Evolutionary conservation across 1,284 basidiomycete species (phyloP), one percentile per base, ranked within the genome.

Genomic region (Chalciporus piperatoides): DNA sequence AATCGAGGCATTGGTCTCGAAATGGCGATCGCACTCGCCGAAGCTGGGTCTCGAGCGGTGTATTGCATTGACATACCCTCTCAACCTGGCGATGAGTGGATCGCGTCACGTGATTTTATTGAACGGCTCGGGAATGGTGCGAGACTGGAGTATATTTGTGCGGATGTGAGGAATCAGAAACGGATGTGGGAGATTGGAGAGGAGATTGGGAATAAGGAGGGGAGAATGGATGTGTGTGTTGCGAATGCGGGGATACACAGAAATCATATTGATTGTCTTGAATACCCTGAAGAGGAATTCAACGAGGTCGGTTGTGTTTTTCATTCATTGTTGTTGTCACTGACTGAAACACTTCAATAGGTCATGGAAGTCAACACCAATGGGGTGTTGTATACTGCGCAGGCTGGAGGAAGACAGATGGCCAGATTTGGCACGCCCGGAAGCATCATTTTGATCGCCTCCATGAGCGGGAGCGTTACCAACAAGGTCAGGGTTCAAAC

Each of bases 1-100:
- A 89, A 88, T 59, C 77, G 90, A 43, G 90, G 90, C 2, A 77
- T 93, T 8, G 90, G 91, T 3, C 77, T 93, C 38, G 88, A 90
- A 66, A 85, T 89, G 78, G 86, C 86, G 32, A 71, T 87, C 43
- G 79, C 83, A 7, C 70, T 89, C 41, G 75, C 80, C 41, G 86
- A 90, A 68, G 80, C 81, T 4, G 90, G 89, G 41, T 86, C 89
- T 4, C 75, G 84, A 10, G 80, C 71, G 2, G 81, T 93, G 1
- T 88, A 90, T 2, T 87, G 86, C 36, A 83, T 86, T 4, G 89
- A 91, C 63, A 68, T 90, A 10, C 79, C 84, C 2, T 58, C 71
- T 42, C 64, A 71, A 51, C 86, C 89, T 0, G 79, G 79, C 12
- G 73, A 77, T 8, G 84, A 87, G 61, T 91, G 86, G 81, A 56